Evolutionary conservation across 257 asterid species (phyloP), one percentile per base, ranked within the genome.

Genomic region (Ajuga chamaepitys): DNA sequence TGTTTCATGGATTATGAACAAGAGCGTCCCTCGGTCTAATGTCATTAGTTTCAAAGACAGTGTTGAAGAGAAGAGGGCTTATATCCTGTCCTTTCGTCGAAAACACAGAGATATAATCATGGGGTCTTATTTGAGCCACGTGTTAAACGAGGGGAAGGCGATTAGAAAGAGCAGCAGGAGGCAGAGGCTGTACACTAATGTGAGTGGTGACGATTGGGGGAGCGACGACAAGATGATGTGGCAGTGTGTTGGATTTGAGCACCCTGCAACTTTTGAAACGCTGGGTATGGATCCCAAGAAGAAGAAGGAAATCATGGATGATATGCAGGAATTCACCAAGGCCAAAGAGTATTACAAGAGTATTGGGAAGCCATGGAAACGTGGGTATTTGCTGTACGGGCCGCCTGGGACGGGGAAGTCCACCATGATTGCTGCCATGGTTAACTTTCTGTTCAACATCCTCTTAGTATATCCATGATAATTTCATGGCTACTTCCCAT

Each of bases 331-430:
- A 2, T 67, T 67, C 13, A 18, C 58, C 0, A 30, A 56, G 47
- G 34, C 52, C 4, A n/a, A n/a, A 20, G 72, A 56, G 9, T 56
- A 67, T 1, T 67, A 55, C 0, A 56, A 1, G 38, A 18, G 10
- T 1, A 30, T 67, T 1, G 72, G 72, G 58, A 67, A 67, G 3
- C 10, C 65, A 0, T 67, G 72, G 72, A 67, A 66, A 26, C 44
- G 71, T 1, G 71, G 71, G 0, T 66, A 66, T 17, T 25, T 66
- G 63, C 34, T 66, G 18, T 66, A 66, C 2, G 71, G 71, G 4
- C 71, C 71, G 0, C 71, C 71, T 0, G 71, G 71, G 16, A 66
- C 63, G 0, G 71, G 71, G 4, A 66, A 66, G 25, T 66, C 71
- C 3, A 66, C 55, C 1, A 53, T 67, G 72, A 56, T 67, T 4